These are phyloP conservation scores for Fusarium pilosicola DNA, from an alignment of 2,329 filamentous ascomycete genomes.

Conservation along the genomic window DNA sequence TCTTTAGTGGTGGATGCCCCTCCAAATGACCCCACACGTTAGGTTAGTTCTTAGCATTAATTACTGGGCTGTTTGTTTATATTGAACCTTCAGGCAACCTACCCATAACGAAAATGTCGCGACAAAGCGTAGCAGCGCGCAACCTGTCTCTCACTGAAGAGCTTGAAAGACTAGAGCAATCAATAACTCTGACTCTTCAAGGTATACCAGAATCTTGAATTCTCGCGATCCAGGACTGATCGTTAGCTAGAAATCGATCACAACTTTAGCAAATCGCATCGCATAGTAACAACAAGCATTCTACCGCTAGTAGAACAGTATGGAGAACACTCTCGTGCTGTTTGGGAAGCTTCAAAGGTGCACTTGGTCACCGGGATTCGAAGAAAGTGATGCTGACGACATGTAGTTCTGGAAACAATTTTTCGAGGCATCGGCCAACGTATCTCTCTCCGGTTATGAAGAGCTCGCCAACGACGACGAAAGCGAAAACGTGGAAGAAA, in stretches of 20 bases:
- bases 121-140: conserved; percentile 59
- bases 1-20: conserved; percentile 1
- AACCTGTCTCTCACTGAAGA: conserved; percentile 89
- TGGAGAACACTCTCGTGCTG: conserved; percentile 88
- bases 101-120: conserved; percentile 55
- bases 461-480: conserved; percentile 78
- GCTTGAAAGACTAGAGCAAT: conserved; percentile 94
- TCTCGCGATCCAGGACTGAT: background rate
- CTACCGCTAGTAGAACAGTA: conserved; percentile 95
- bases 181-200: conserved; percentile 95
- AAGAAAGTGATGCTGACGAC: background rate
- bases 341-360: conserved; percentile 97
- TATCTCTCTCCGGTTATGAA: conserved; percentile 94
- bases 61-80: background rate
- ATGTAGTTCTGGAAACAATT: conserved; percentile 98
- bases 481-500: conserved; percentile 60
- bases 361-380: rapidly evolving
- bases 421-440: conserved; percentile 97
- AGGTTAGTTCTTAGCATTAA: background rate
- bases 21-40: conserved; percentile 22
- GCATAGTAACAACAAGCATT: conserved; percentile 94
- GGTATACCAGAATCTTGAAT: conserved; percentile 58
- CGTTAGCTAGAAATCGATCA: conserved; percentile 86
- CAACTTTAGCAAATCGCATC: conserved; percentile 96
- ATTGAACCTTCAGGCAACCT: conserved; percentile 16